Conservation (phyloP, 345 rosid species). For the Durio zibethinus region DNA sequence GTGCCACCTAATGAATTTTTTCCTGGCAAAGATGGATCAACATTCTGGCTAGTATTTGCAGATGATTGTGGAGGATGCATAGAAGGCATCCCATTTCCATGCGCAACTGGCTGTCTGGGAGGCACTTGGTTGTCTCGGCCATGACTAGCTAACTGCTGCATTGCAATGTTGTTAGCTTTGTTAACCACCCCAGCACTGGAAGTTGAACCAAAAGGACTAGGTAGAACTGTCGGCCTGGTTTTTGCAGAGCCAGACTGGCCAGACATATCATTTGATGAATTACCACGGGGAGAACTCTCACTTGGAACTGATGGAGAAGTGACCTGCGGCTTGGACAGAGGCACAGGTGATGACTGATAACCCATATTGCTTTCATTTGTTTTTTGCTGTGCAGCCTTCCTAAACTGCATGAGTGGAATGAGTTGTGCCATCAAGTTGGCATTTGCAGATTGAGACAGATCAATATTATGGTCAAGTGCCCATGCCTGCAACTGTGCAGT, state of each 20-base stretch:
- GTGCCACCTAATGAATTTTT: slow-evolving; percentile 46
- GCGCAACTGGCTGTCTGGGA: slow-evolving; percentile 44
- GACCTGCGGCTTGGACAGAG: slow-evolving; percentile 64
- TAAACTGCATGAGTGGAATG: slow-evolving; percentile 71
- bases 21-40: slow-evolving; percentile 51
- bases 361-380: slow-evolving; percentile 54
- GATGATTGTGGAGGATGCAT: slow-evolving; percentile 69
- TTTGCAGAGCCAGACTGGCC: slow-evolving; percentile 76
- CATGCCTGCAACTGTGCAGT: slow-evolving; percentile 87
- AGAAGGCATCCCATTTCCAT: slow-evolving; percentile 68
- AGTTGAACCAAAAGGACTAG: slow-evolving; percentile 55
- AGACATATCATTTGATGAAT: slow-evolving; percentile 73
- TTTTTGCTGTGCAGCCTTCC: slow-evolving; percentile 77
- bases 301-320: slow-evolving; percentile 64
- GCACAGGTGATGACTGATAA: slow-evolving; percentile 51
- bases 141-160: slow-evolving; percentile 61
- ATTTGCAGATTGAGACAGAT: slow-evolving; percentile 82
- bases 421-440: slow-evolving; percentile 81
- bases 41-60: slow-evolving; percentile 43
- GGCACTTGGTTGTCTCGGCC: slow-evolving; percentile 66
- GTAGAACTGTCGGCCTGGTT: slow-evolving; percentile 46
- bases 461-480: slow-evolving; percentile 84
- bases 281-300: slow-evolving; percentile 69
- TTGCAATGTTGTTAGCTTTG: slow-evolving; percentile 38
- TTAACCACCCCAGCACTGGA: slow-evolving; percentile 45